Percentiles rank a stretch among this genome's conserved stretches.
Evolutionary conservation across 2,329 filamentous ascomycete species (phyloP).

Genomic region (Xylariaceae sp.): DNA sequence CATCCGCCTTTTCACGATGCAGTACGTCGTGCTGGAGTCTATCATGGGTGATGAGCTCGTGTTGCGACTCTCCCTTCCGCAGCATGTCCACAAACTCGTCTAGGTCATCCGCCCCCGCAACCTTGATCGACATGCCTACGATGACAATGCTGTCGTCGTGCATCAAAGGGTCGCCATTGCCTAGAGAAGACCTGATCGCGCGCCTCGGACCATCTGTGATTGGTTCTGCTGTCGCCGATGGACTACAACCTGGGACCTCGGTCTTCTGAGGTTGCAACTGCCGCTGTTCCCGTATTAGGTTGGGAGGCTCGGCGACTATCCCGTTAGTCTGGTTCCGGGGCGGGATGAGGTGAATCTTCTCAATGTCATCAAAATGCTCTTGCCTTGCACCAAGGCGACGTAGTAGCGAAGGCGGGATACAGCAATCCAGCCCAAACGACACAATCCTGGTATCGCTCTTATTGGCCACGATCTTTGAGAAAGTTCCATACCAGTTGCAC

Average conservation of each 20-base stretch:
- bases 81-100: slow-evolving; percentile 40
- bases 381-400: slow-evolving; percentile 2
- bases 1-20: slow-evolving; percentile 22
- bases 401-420: slow-evolving; percentile 36
- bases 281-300: too few species aligned
- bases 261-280: too few species aligned
- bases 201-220: too few species aligned
- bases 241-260: too few species aligned
- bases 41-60: slow-evolving; percentile 29
- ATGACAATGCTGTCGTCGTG: slow-evolving; percentile 39
- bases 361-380: slow-evolving; percentile 6
- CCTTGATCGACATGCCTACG: slow-evolving; percentile 41
- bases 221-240: too few species aligned
- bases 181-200: too few species aligned
- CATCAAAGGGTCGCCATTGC: too few species aligned
- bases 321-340: background rate
- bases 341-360: slow-evolving; percentile 1
- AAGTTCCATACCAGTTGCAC: slow-evolving; percentile 38
- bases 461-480: slow-evolving; percentile 19
- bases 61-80: slow-evolving; percentile 34
- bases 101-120: slow-evolving; percentile 39
- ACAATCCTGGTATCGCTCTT: slow-evolving; percentile 26
- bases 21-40: slow-evolving; percentile 29
- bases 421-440: slow-evolving; percentile 42
- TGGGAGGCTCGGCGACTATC: too few species aligned